A percentile compares a stretch with the other conserved stretches of the same genome.
Conservation (phyloP, 805 yeast genomes). For the Suhomyces prunicola region DNA sequence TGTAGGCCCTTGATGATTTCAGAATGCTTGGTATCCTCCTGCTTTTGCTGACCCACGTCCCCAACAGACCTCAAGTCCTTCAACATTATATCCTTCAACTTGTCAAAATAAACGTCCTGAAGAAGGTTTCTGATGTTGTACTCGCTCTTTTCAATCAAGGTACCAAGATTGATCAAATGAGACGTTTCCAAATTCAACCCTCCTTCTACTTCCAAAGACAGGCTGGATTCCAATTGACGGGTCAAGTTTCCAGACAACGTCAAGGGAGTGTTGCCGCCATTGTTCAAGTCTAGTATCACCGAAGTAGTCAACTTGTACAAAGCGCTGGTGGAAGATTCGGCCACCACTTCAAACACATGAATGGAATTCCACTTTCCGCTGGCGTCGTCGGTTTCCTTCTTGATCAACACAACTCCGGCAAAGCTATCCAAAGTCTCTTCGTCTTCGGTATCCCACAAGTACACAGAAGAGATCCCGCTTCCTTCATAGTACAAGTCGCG, state of each 20-base stretch:
- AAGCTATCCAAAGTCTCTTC: conserved; percentile 50
- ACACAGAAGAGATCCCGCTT: conserved; percentile 76
- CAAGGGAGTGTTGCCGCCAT: conserved; percentile 18
- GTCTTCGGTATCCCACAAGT: conserved; percentile 84
- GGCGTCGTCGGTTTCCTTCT: conserved; percentile 56
- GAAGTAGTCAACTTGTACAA: conserved; percentile 80
- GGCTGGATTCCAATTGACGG: conserved; percentile 67
- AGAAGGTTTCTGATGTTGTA: conserved; percentile 79
- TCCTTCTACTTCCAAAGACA: conserved; percentile 36
- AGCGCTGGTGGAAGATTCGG: conserved; percentile 36
- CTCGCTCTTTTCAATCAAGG: conserved; percentile 83
- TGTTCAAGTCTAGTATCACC: conserved; percentile 68
- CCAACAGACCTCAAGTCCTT: conserved; percentile 42
- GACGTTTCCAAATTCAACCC: conserved; percentile 45
- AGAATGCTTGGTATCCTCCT: conserved; percentile 30
- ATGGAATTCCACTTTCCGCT: conserved; percentile 85
- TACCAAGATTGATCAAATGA: conserved; percentile 86
- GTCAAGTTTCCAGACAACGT: conserved; percentile 80
- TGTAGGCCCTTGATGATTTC: conserved; percentile 40
- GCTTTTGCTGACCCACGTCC: conserved; percentile 28
- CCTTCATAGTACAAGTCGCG: conserved; percentile 95
- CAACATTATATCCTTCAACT: conserved; percentile 78
- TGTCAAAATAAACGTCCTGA: conserved; percentile 93
- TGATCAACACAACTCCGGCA: conserved; percentile 88
- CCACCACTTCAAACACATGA: conserved; percentile 79